Evolutionary conservation across 2,329 filamentous ascomycete species (phyloP).

Genomic region (Ceratocystis smalleyi): DNA sequence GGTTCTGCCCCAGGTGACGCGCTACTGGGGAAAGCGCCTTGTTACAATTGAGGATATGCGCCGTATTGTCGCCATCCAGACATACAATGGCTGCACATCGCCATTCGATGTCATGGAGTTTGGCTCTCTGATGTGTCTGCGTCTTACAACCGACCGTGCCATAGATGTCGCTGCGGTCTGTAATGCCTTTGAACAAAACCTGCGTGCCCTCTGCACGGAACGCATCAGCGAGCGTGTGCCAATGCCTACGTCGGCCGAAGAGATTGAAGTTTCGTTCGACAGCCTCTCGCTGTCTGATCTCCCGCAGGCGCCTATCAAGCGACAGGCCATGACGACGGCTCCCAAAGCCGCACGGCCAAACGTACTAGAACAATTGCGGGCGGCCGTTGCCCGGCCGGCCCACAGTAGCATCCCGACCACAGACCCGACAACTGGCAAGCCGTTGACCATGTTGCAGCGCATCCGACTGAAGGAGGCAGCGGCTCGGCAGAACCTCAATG

Average conservation of each 20-base stretch:
- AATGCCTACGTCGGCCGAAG: background rate
- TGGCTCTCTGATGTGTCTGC: constrained; percentile 40
- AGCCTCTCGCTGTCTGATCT: constrained; percentile 36
- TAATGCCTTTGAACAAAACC: constrained; percentile 37
- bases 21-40: constrained; percentile 56
- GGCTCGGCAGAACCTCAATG: constrained; percentile 41
- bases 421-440: constrained; percentile 31
- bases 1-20: constrained; percentile 46
- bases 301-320: constrained; percentile 25
- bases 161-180: constrained; percentile 39
- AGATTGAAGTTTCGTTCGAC: constrained; percentile 34
- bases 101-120: constrained; percentile 36
- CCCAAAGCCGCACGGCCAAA: constrained; percentile 36
- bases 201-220: constrained; percentile 32
- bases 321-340: constrained; percentile 20
- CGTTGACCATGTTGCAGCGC: constrained; percentile 59
- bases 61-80: constrained; percentile 49
- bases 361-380: constrained; percentile 10
- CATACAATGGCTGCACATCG: constrained; percentile 19
- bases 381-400: constrained; percentile 22
- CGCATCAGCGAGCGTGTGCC: constrained; percentile 20
- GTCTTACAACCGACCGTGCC: constrained; percentile 22
- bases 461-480: constrained; percentile 55
- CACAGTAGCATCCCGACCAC: constrained; percentile 21
- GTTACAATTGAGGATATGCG: constrained; percentile 52